Percentiles rank a stretch among this genome's conserved stretches.
These are phyloP conservation scores for Quercus berberidifolia DNA, from an alignment of 306 rosid genomes.

Conservation along the genomic window DNA sequence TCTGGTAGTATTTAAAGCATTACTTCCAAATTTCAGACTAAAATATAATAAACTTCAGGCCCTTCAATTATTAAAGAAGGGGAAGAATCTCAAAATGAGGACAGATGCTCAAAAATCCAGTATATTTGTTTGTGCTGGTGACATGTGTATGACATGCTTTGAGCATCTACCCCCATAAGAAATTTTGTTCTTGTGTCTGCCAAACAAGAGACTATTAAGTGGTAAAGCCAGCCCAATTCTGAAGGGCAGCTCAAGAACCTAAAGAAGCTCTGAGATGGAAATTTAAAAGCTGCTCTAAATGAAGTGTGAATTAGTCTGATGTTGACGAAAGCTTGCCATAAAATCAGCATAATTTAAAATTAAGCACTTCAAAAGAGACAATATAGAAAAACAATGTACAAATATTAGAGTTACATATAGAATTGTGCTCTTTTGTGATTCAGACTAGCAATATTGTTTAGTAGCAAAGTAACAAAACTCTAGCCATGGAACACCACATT, in stretches of 20 bases:
- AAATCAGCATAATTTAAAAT: neutral
- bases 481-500: neutral
- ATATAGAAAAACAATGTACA: too few relatives aligned
- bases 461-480: neutral
- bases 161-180: too few relatives aligned
- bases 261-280: neutral
- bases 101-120: neutral
- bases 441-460: neutral
- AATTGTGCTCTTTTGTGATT: neutral
- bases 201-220: neutral
- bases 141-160: neutral
- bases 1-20: neutral
- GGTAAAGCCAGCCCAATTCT: neutral
- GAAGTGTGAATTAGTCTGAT: neutral
- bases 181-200: neutral
- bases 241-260: neutral
- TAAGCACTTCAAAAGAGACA: too few relatives aligned
- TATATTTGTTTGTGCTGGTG: neutral
- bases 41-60: neutral
- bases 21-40: neutral
- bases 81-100: neutral
- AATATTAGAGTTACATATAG: neutral
- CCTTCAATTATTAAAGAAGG: neutral
- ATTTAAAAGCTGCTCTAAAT: neutral
- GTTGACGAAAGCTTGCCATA: neutral